phyloP scores from a whole-genome alignment of 371 early-diverging fungal genomes.

The Mucor circinelloides region DNA sequence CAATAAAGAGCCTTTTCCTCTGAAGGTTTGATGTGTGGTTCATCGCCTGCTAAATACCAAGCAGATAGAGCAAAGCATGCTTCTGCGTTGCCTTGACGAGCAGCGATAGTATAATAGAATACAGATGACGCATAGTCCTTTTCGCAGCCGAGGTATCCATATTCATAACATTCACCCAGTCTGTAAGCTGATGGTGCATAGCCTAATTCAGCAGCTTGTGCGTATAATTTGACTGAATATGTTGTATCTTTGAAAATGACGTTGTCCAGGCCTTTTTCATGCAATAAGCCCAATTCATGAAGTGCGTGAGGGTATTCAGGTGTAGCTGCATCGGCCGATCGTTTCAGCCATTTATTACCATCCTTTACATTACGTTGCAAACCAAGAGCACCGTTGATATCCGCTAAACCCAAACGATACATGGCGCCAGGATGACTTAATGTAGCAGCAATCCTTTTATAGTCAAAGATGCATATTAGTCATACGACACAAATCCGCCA shows the following conservation, averaged over 20 bases:
- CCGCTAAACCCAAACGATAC: slow-evolving; percentile 71
- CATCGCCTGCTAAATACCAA: slow-evolving; percentile 86
- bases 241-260: slow-evolving; percentile 71
- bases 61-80: slow-evolving; percentile 85
- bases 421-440: slow-evolving; percentile 75
- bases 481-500: neutral
- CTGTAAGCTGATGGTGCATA: slow-evolving; percentile 77
- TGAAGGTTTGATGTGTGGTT: slow-evolving; percentile 62
- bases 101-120: slow-evolving; percentile 76
- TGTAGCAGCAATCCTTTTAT: slow-evolving; percentile 50
- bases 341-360: slow-evolving; percentile 81
- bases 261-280: slow-evolving; percentile 69
- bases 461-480: neutral
- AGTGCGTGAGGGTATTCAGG: slow-evolving; percentile 77
- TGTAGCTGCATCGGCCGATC: slow-evolving; percentile 73
- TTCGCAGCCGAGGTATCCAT: slow-evolving; percentile 64
- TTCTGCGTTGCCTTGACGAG: slow-evolving; percentile 83
- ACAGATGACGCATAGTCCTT: slow-evolving; percentile 66
- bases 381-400: slow-evolving; percentile 70
- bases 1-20: slow-evolving; percentile 85
- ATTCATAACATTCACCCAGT: slow-evolving; percentile 78
- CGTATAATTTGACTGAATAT: slow-evolving; percentile 71
- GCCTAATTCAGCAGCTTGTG: slow-evolving; percentile 72
- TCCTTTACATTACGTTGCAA: slow-evolving; percentile 63
- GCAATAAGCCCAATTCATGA: slow-evolving; percentile 74